Evolutionary conservation across 352 stramenopile species (phyloP).

Genomic region (Pythium guiyangense): DNA sequence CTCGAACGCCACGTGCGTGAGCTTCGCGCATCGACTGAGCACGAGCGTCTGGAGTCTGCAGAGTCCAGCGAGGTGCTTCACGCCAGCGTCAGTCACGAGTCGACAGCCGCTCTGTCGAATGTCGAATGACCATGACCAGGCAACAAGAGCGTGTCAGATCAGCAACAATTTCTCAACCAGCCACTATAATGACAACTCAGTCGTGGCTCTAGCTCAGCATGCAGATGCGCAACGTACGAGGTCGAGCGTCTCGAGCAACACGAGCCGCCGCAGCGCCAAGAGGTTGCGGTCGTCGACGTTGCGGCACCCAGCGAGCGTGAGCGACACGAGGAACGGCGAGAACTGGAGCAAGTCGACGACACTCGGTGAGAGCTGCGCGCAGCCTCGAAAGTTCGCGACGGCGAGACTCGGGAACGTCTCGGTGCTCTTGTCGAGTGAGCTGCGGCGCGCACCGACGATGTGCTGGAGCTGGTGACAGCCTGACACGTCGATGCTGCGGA

Average conservation of each 20-base stretch:
- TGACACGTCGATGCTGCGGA: slow-evolving; percentile 55
- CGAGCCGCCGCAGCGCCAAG: slow-evolving; percentile 29
- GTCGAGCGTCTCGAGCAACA: slow-evolving; percentile 39
- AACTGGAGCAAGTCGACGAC: slow-evolving; percentile 51
- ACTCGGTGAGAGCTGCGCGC: slow-evolving; percentile 30
- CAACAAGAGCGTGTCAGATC: background rate
- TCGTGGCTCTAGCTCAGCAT: background rate
- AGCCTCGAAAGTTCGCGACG: slow-evolving; percentile 49
- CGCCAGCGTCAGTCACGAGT: slow-evolving; percentile 46
- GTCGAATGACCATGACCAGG: background rate
- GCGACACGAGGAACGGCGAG: slow-evolving; percentile 43
- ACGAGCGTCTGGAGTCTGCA: slow-evolving; percentile 45
- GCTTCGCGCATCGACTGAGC: slow-evolving; percentile 44
- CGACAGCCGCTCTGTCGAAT: slow-evolving; percentile 37
- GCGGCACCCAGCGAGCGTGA: slow-evolving; percentile 57
- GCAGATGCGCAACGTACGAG: slow-evolving; percentile 32
- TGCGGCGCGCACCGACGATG: slow-evolving; percentile 35
- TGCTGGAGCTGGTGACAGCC: slow-evolving; percentile 48
- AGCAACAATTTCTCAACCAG: background rate
- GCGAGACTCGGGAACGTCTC: slow-evolving; percentile 52
- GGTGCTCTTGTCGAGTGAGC: slow-evolving; percentile 19
- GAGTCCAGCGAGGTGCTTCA: slow-evolving; percentile 41
- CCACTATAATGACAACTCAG: background rate
- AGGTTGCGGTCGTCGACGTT: slow-evolving; percentile 58
- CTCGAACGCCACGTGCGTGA: slow-evolving; percentile 49